Base-by-base conservation (phyloP, 306 rosid genomes). In the Psophocarpus tetragonolobus region DNA sequence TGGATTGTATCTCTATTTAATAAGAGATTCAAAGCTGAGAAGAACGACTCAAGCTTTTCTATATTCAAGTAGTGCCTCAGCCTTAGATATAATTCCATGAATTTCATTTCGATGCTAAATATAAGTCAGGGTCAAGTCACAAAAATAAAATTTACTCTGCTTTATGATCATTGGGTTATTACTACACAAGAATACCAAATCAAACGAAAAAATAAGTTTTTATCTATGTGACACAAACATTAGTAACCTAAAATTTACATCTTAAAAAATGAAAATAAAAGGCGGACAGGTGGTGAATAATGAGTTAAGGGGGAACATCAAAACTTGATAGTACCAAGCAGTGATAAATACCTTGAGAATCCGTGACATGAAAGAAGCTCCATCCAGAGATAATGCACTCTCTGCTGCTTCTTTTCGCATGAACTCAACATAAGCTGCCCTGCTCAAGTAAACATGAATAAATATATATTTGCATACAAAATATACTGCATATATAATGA, bases 391-490 rank as follows among this genome's bases (percentile, higher is more conserved):
- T 79, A 96, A 73, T 32, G 99, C 98, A 71, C 85, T 90, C 57
- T 96, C 94, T 41, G 98, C 96, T 2, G 97, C 93, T 64, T 89
- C 99, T 86, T 87, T 96, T 60, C 87, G 88, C 92, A 90, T 90
- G 89, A 96, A 96, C 85, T 96, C 99, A 50, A 96, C 94, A 63
- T 86, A 91, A 64, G 99, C 99, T 0, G 96, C 89, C 88, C 99
- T 96, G 97, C 76, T 84, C 88, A 79, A 79, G 61, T 17, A 87
- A 53, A 44, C 24, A 23, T 6, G 29, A 77, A 66, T 80, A 67
- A 85, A 72, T 12, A 78, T 48, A 32, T 50, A 71, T 72, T 44
- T 4, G 4, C 68, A 18, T 63, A 68, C 38, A 48, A 17, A 71
- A 66, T 23, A 44, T 18, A 45, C 10, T 44, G 62, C 10, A 77